These are phyloP conservation scores for Austroboletus eburneus DNA, from an alignment of 768 basidiomycete species.

Conservation along the genomic window DNA sequence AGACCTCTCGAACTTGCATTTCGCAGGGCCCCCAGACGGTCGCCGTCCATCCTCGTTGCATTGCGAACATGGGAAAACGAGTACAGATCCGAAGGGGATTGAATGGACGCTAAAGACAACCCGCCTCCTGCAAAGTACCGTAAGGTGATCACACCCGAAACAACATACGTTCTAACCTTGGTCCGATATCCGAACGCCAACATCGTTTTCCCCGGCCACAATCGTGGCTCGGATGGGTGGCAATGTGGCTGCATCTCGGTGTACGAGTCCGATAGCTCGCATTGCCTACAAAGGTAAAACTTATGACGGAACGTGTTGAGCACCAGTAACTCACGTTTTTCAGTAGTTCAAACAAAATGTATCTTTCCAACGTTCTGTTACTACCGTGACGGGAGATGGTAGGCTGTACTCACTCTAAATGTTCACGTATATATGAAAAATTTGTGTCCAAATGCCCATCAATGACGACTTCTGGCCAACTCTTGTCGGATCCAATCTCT, in stretches of 20 bases:
- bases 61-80: conserved; percentile 88
- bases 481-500: conserved; percentile 24
- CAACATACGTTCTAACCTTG: conserved; percentile 50
- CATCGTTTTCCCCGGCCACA: conserved; percentile 65
- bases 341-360: conserved; percentile 84
- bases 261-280: conserved; percentile 57
- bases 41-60: conserved; percentile 60
- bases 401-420: conserved; percentile 60
- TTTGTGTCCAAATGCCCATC: conserved; percentile 68
- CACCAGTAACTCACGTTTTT: conserved; percentile 64
- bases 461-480: conserved; percentile 62
- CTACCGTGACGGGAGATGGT: neutral
- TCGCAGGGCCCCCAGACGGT: conserved; percentile 65
- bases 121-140: conserved; percentile 64
- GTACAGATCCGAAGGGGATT: conserved; percentile 72
- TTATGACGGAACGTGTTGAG: neutral
- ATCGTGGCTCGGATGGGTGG: conserved; percentile 76
- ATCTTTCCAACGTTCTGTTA: conserved; percentile 41
- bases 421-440: conserved; percentile 84
- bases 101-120: conserved; percentile 49
- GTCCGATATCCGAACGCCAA: conserved; percentile 86
- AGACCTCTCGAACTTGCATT: conserved; percentile 60
- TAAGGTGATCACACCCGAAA: conserved; percentile 3
- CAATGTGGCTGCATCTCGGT: conserved; percentile 38
- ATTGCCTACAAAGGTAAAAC: conserved; percentile 51